Evolutionary conservation across 495 filamentous ascomycete genomes (phyloP), one percentile per base, ranked within the genome.

Genomic region (Neurospora sp.): DNA sequence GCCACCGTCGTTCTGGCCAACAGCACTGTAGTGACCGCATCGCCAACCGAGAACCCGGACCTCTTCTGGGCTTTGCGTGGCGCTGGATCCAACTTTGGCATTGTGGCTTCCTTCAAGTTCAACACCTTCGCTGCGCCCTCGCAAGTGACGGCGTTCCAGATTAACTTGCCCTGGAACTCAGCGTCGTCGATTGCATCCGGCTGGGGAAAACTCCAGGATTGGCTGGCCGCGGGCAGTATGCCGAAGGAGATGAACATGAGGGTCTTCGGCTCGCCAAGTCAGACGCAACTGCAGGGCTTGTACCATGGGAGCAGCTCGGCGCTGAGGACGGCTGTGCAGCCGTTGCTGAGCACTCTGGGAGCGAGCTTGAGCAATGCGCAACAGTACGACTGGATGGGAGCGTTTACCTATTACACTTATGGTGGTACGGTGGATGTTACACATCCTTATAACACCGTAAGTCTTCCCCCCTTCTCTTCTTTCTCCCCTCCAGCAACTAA

Each of bases 51-150:
- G 70, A 83, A 86, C 72, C 74, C 78, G 18, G 82, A 84, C 5
- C 75, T 85, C 37, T 85, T 83, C 76, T 86, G 83, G 83, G 84
- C 82, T 39, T 73, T 86, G 69, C 78, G 81, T 35, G 84, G 83
- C 16, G 81, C 84, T 0, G 84, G 84, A 2, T 83, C 81, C 6
- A 83, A 81, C 72, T 82, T 85, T 62, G 84, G 84, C 31, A 77
- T 86, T 27, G 84, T 84, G 14, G 74, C 80, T 11, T 77, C 74
- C 70, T 84, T 82, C 75, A 77, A 77, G 62, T 83, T 86, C 76
- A 79, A 82, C 54, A 86, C 84, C 1, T 85, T 85, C 46, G 80
- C 81, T 44, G 80, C 81, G n/a, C n/a, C n/a, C n/a, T n/a, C n/a
- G n/a, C 78, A 80, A 42, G 76, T 85, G 8, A 85, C 83, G 10